phyloP scores from a whole-genome alignment of 768 basidiomycete genomes.

The Boletus rubropictus region DNA sequence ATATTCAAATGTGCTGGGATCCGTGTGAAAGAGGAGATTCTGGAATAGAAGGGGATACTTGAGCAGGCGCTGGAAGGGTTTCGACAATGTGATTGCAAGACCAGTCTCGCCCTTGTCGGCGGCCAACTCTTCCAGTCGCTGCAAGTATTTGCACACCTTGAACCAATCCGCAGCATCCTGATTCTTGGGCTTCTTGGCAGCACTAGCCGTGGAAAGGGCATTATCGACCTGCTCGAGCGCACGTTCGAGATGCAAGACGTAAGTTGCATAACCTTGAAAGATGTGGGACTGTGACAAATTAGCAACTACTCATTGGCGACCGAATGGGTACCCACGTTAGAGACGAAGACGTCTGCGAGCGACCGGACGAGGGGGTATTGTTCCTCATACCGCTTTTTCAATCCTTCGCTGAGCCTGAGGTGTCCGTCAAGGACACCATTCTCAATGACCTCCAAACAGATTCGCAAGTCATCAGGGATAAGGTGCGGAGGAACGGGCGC shows the following conservation, averaged over 20 bases:
- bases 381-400: constrained; percentile 89
- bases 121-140: constrained; percentile 74
- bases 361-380: constrained; percentile 92
- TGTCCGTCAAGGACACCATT: constrained; percentile 88
- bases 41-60: constrained; percentile 98
- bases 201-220: constrained; percentile 54
- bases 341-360: constrained; percentile 93
- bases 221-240: constrained; percentile 85
- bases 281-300: constrained; percentile 69
- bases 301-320: constrained; percentile 11
- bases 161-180: constrained; percentile 76
- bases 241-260: constrained; percentile 89
- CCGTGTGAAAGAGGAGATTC: constrained; percentile 93
- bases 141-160: constrained; percentile 67
- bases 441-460: constrained; percentile 83
- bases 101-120: constrained; percentile 89
- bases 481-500: constrained; percentile 66
- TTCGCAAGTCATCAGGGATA: constrained; percentile 80
- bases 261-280: constrained; percentile 88
- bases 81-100: constrained; percentile 89
- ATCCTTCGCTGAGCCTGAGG: constrained; percentile 71
- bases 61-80: constrained; percentile 93
- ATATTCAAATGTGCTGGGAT: constrained; percentile 95
- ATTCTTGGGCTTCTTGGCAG: constrained; percentile 74
- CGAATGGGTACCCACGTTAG: constrained; percentile 60